A percentile compares a stretch with the other conserved stretches of the same genome.
These are phyloP conservation scores for Lactarius vividus DNA, from an alignment of 768 basidiomycete species.

Conservation along the genomic window DNA sequence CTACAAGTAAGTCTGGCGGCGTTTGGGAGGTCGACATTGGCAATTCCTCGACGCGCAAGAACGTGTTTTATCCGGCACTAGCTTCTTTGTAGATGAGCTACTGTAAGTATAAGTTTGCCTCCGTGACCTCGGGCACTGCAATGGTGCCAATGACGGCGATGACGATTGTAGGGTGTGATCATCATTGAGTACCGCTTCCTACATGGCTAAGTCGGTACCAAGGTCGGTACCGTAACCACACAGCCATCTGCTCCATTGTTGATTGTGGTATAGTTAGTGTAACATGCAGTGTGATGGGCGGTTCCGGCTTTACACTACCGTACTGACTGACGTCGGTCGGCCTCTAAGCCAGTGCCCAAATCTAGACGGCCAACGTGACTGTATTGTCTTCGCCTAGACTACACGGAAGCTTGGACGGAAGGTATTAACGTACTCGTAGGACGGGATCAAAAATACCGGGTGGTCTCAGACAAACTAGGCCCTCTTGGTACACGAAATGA, in stretches of 20 bases:
- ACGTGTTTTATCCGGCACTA: not conserved
- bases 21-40: not conserved
- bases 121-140: no score
- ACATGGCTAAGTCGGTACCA: not conserved
- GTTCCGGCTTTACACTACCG: no score
- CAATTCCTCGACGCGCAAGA: not conserved
- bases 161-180: no score
- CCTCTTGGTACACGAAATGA: not conserved
- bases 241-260: not conserved
- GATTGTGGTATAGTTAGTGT: not conserved
- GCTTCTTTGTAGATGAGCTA: not conserved
- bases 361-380: not conserved
- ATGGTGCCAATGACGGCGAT: no score
- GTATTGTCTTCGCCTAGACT: not conserved
- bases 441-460: slow-evolving; percentile 1
- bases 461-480: not conserved
- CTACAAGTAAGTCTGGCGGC: not conserved
- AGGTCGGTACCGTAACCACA: not conserved
- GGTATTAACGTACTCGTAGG: no score
- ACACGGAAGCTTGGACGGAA: not conserved
- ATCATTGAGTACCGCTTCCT: no score
- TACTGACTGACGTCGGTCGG: no score
- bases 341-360: not conserved
- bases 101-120: no score
- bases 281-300: no score